Base-by-base conservation (phyloP, 345 rosid genomes). In the Rhizophora apiculata region DNA sequence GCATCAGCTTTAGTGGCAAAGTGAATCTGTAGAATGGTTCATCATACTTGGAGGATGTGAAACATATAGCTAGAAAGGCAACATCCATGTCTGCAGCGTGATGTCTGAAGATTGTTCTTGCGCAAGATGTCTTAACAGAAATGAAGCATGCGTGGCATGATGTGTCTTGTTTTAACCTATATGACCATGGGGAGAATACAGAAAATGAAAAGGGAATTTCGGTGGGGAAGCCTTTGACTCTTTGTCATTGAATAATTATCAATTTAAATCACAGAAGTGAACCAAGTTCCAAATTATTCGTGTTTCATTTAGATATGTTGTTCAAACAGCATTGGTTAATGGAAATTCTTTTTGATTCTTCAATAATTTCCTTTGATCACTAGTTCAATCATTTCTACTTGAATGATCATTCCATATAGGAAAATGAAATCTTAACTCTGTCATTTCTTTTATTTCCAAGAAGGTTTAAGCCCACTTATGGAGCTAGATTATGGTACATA, bases 1-100 rank as follows among this genome's bases (percentile, higher is more conserved):
- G 48, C 81, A 82, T 72, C 85, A 77, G 72, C 83, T 79, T 52
- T 82, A 69, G 72, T 55, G 26, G n/a, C 53, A 34, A 30, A 21
- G 3, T 53, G 3, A 2, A 56, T 26, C 3, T 16, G 10, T 24
- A 18, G 24, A 30, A 8, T 19, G 6, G 5, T 24, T 26, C 8
- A 37, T 43, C 18, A 1, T 60, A 30, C 49, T 32, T 49, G 59
- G 65, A 60, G 48, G 20, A 6, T 19, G 52, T 31, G 26, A 15
- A 15, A 6, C 3, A 32, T 52, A 24, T 4, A 32, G 39, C 48
- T 21, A 52, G 39, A 60, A 7, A 10, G 13, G 8, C 21, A 26
- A 15, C 49, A 62, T 59, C 66, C 60, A 58, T n/a, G 27, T 21
- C 30, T 11, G 52, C 62, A 9, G 37, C 55, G 46, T 18, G 10